Percentiles rank a stretch among this genome's conserved stretches.
Conservation (phyloP, 139 green algal species). For the Chloropicon primus region DNA sequence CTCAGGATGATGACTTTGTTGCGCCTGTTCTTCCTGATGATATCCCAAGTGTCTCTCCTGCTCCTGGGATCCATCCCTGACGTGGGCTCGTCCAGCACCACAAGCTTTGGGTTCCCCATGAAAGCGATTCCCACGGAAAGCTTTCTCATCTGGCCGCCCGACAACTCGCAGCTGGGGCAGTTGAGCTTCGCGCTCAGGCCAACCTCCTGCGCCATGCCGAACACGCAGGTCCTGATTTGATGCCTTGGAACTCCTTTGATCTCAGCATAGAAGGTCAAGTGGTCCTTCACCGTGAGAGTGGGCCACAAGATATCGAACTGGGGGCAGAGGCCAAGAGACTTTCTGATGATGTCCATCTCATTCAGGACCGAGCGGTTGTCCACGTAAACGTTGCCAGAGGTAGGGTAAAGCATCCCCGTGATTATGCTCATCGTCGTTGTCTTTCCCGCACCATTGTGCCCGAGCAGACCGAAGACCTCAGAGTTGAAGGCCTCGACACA, state of each 20-base stretch:
- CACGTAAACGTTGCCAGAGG: slow-evolving; percentile 59
- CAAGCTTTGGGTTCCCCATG: slow-evolving; percentile 71
- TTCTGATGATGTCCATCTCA: slow-evolving; percentile 49
- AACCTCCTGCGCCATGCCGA: slow-evolving; percentile 2
- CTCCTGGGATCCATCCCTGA: slow-evolving; percentile 83
- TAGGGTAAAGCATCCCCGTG: slow-evolving; percentile 39
- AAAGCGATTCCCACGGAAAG: slow-evolving; percentile 70
- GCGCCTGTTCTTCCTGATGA: slow-evolving; percentile 54
- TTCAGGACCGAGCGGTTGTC: slow-evolving; percentile 14
- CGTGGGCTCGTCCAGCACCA: slow-evolving; percentile 91
- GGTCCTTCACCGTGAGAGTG: slow-evolving; percentile 71
- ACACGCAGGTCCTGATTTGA: not conserved
- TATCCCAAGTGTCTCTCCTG: slow-evolving; percentile 82
- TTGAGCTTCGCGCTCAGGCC: not conserved
- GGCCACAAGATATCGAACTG: slow-evolving; percentile 95
- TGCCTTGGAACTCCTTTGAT: slow-evolving; percentile 60
- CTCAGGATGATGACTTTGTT: slow-evolving; percentile 68
- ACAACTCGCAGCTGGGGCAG: slow-evolving; percentile 6
- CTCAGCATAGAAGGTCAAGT: slow-evolving; percentile 73
- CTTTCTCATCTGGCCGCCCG: slow-evolving; percentile 31
- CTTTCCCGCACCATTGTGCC: slow-evolving; percentile 59
- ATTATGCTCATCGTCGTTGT: slow-evolving; percentile 82
- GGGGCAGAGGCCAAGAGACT: slow-evolving; percentile 57
- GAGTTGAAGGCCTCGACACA: not conserved
- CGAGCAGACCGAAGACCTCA: slow-evolving; percentile 71